Conservation (phyloP, 495 filamentous ascomycete genomes). For the Pseudevernia furfuracea region DNA sequence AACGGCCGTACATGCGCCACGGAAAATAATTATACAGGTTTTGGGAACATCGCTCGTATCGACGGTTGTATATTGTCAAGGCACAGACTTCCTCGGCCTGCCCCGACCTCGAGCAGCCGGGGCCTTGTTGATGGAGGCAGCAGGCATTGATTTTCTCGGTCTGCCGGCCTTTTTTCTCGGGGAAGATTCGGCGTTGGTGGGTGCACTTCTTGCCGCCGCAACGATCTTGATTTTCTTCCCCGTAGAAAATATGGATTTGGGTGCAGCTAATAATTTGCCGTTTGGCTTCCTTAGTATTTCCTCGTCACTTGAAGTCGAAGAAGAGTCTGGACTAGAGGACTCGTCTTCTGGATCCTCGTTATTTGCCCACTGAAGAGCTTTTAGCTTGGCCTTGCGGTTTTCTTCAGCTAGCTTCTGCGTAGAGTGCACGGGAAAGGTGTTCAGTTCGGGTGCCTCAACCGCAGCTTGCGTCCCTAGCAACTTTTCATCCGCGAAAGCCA, state of each 20-base stretch:
- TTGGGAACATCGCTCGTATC: neutral
- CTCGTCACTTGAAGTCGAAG: neutral
- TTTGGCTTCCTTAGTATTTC: neutral
- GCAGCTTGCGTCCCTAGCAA: neutral
- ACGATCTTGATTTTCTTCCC: constrained; percentile 24
- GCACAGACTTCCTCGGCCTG: constrained; percentile 1
- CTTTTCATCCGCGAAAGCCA: neutral
- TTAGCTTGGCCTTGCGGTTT: constrained; percentile 28
- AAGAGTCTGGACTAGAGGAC: constrained; percentile 7
- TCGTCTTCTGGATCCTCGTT: constrained; percentile 6
- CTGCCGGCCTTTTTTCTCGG: neutral
- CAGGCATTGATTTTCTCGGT: constrained; percentile 2
- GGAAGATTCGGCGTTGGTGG: constrained; percentile 4
- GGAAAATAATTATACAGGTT: neutral
- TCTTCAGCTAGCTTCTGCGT: constrained; percentile 19
- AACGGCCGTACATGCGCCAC: constrained; percentile 1
- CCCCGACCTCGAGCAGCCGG: constrained; percentile 3
- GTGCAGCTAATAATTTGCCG: constrained; percentile 11
- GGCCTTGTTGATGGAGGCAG: neutral
- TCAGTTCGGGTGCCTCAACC: neutral
- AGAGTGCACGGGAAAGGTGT: neutral
- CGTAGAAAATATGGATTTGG: constrained; percentile 22
- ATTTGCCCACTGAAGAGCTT: constrained; percentile 25
- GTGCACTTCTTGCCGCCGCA: constrained; percentile 10
- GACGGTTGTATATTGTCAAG: neutral